Evolutionary conservation across 1,284 basidiomycete genomes (phyloP).

Genomic region (Neolentinus lepideus): DNA sequence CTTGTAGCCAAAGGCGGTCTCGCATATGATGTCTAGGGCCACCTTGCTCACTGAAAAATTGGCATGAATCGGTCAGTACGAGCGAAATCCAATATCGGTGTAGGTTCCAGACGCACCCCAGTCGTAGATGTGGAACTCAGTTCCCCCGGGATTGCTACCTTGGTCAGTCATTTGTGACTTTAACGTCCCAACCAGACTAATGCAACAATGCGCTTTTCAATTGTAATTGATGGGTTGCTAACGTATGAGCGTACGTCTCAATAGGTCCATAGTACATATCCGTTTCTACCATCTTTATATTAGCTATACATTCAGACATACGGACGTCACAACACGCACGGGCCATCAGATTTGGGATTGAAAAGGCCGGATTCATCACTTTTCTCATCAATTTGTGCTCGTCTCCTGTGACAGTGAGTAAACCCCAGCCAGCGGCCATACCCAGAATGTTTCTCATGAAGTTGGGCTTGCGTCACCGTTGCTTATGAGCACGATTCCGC

Average conservation of each 20-base stretch:
- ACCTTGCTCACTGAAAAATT: constrained; percentile 36
- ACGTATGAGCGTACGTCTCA: constrained; percentile 26
- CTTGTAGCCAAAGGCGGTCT: constrained; percentile 40
- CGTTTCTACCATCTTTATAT: constrained; percentile 25
- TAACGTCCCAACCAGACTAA: not conserved
- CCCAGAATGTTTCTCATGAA: constrained; percentile 35
- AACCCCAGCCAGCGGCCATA: constrained; percentile 35
- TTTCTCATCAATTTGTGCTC: constrained; percentile 41
- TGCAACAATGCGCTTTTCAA: too few species aligned
- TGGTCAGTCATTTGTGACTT: constrained; percentile 15
- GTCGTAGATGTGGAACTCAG: constrained; percentile 32
- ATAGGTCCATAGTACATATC: constrained; percentile 42
- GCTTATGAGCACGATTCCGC: not conserved
- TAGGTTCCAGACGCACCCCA: constrained; percentile 31
- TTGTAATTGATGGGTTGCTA: too few species aligned
- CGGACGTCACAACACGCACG: constrained; percentile 26
- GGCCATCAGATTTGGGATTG: constrained; percentile 34
- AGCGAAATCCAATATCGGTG: not conserved
- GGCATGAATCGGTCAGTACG: not conserved
- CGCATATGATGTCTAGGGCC: constrained; percentile 43
- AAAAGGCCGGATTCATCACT: constrained; percentile 44
- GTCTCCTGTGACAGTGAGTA: constrained; percentile 39
- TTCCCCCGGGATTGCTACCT: constrained; percentile 19
- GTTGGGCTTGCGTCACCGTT: constrained; percentile 24
- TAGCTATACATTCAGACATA: not conserved